These are phyloP conservation scores for Coniosporium tulheliwenetii DNA, from an alignment of 2,329 filamentous ascomycete genomes.

Conservation along the genomic window DNA sequence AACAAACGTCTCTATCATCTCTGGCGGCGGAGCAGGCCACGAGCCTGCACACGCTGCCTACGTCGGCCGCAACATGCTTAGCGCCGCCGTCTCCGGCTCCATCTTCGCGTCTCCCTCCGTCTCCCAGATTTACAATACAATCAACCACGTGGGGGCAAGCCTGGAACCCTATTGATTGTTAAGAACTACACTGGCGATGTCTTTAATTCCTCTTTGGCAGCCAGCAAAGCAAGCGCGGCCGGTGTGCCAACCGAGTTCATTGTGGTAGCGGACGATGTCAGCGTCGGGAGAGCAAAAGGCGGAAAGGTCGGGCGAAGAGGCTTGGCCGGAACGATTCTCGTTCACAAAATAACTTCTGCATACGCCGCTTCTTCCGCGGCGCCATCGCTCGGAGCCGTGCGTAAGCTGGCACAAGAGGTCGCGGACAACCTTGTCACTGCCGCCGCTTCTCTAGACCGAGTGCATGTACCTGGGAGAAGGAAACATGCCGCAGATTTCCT, in stretches of 20 bases:
- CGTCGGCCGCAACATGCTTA: constrained; percentile 45
- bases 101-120: constrained; percentile 50
- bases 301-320: constrained; percentile 46
- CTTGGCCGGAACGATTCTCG: constrained; percentile 44
- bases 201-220: constrained; percentile 44
- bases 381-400: background rate
- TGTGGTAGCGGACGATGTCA: constrained; percentile 50
- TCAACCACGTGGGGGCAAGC: constrained; percentile 25
- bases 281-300: constrained; percentile 39
- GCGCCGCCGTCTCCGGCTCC: constrained; percentile 44
- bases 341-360: constrained; percentile 45
- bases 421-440: background rate
- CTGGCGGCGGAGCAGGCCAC: constrained; percentile 25
- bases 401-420: background rate
- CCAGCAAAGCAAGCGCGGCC: constrained; percentile 39
- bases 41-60: constrained; percentile 51
- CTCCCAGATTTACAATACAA: constrained; percentile 44
- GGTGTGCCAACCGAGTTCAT: constrained; percentile 41
- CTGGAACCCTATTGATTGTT: constrained; percentile 43
- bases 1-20: constrained; percentile 27
- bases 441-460: constrained; percentile 19
- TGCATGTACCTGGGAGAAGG: constrained; percentile 45
- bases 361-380: constrained; percentile 17
- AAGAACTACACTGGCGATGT: constrained; percentile 53
- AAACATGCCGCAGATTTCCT: constrained; percentile 22